These are phyloP conservation scores for Stentor roeselii DNA, from an alignment of 73 alveolate species.

Conservation along the genomic window DNA sequence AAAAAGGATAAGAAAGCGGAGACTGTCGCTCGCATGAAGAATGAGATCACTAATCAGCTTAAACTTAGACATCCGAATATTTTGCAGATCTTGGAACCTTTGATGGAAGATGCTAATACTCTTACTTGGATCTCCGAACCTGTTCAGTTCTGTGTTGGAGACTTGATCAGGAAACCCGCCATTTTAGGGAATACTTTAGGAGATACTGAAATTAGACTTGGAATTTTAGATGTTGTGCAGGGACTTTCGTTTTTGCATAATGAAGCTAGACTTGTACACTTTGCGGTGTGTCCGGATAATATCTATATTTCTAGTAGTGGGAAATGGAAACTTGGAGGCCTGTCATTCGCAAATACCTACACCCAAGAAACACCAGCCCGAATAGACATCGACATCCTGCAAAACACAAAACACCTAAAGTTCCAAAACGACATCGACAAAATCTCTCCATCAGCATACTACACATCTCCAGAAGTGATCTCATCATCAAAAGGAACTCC, in stretches of 20 bases:
- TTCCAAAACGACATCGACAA: conserved; percentile 2
- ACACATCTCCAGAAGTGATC: conserved; percentile 81
- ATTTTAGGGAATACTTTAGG: conserved; percentile 34
- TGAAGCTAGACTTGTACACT: conserved; percentile 86
- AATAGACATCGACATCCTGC: conserved; percentile 29
- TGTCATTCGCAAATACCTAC: conserved; percentile 56
- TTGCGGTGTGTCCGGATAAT: conserved; percentile 82
- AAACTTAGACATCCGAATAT: conserved; percentile 83
- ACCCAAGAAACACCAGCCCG: conserved; percentile 53
- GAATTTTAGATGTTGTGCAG: conserved; percentile 81
- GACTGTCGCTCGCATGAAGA: conserved; percentile 55
- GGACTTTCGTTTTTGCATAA: conserved; percentile 87
- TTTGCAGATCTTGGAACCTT: conserved; percentile 70
- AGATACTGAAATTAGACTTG: conserved; percentile 82
- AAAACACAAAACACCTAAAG: conserved; percentile 23
- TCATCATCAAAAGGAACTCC: background rate
- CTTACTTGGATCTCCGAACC: conserved; percentile 88
- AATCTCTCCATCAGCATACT: conserved; percentile 72
- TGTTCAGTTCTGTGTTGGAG: conserved; percentile 46
- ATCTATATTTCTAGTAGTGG: conserved; percentile 81
- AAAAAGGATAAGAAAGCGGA: conserved; percentile 63
- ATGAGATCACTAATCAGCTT: conserved; percentile 69
- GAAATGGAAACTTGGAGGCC: conserved; percentile 80
- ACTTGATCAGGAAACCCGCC: conserved; percentile 4
- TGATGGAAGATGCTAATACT: conserved; percentile 76